A percentile compares a stretch with the other conserved stretches of the same genome.
Evolutionary conservation across 2,329 filamentous ascomycete genomes (phyloP).

Genomic region (Xylaria sp.): DNA sequence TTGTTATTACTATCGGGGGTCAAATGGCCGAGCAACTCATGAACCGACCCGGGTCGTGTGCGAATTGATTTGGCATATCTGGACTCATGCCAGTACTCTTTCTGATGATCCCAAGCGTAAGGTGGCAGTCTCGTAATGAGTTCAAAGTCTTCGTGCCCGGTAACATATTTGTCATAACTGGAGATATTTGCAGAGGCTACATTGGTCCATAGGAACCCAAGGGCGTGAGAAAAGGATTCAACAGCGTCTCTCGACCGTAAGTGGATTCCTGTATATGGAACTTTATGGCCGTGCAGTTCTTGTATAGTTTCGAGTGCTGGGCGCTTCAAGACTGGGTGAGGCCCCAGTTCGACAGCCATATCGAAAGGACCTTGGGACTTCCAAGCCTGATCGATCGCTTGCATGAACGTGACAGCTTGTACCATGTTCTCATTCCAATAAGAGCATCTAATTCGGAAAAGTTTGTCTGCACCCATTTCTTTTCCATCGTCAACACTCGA

Average conservation of each 20-base stretch:
- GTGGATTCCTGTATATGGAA: constrained; percentile 17
- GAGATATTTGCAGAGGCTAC: background rate
- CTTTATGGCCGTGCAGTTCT: background rate
- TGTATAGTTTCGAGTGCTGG: constrained; percentile 12
- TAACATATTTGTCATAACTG: constrained; percentile 6
- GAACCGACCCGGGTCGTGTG: background rate
- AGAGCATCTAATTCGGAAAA: background rate
- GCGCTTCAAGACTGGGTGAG: constrained; percentile 23
- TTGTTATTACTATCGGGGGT: constrained; percentile 22
- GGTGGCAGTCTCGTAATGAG: constrained; percentile 27
- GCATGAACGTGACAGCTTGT: constrained; percentile 43
- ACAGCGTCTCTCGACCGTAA: background rate
- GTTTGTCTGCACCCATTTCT: constrained; percentile 23
- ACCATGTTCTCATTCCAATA: constrained; percentile 54
- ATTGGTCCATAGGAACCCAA: constrained; percentile 16
- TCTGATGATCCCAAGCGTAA: constrained; percentile 36
- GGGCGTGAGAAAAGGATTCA: background rate
- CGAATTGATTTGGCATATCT: constrained; percentile 21
- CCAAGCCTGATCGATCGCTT: background rate
- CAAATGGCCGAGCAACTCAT: constrained; percentile 30
- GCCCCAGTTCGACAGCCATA: constrained; percentile 23
- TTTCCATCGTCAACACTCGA: constrained; percentile 2
- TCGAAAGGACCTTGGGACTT: constrained; percentile 5
- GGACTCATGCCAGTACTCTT: constrained; percentile 37
- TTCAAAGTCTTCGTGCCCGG: background rate